A percentile compares a stretch with the other conserved stretches of the same genome.
Conservation (phyloP, 1,284 basidiomycete species). For the Termitomyces sp. region DNA sequence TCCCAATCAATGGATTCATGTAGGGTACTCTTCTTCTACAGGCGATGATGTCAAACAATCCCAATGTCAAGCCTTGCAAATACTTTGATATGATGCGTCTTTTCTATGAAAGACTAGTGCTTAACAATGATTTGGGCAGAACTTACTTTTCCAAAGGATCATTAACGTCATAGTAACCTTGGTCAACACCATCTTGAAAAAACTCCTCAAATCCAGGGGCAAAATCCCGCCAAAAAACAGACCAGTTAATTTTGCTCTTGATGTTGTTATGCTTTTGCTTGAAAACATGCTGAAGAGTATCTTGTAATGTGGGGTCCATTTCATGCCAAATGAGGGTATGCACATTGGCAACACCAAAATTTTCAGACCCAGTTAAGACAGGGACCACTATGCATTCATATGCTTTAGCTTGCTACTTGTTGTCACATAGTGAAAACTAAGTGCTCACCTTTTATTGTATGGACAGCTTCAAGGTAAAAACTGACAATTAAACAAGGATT, state of each 20-base stretch:
- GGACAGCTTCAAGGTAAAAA: slow-evolving; percentile 25
- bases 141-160: slow-evolving; percentile 23
- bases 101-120: too few species aligned
- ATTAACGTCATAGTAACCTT: slow-evolving; percentile 21
- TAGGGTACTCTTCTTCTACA: too few species aligned
- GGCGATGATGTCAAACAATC: too few species aligned
- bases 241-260: slow-evolving; percentile 30
- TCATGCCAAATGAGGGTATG: slow-evolving; percentile 25
- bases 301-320: slow-evolving; percentile 25
- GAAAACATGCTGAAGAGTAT: slow-evolving; percentile 29
- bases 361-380: slow-evolving; percentile 28
- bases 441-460: neutral
- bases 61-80: slow-evolving; percentile 25
- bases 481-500: slow-evolving; percentile 33
- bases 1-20: too few species aligned
- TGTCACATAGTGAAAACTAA: neutral
- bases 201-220: slow-evolving; percentile 29
- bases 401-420: neutral
- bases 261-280: slow-evolving; percentile 26
- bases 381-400: slow-evolving; percentile 23
- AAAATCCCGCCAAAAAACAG: slow-evolving; percentile 21
- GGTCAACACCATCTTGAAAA: slow-evolving; percentile 22
- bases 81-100: slow-evolving; percentile 32
- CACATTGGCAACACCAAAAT: slow-evolving; percentile 29
- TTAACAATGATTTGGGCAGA: too few species aligned